Base-by-base conservation (phyloP, 202 grass and related monocot genomes). In the Musa balbisiana region DNA sequence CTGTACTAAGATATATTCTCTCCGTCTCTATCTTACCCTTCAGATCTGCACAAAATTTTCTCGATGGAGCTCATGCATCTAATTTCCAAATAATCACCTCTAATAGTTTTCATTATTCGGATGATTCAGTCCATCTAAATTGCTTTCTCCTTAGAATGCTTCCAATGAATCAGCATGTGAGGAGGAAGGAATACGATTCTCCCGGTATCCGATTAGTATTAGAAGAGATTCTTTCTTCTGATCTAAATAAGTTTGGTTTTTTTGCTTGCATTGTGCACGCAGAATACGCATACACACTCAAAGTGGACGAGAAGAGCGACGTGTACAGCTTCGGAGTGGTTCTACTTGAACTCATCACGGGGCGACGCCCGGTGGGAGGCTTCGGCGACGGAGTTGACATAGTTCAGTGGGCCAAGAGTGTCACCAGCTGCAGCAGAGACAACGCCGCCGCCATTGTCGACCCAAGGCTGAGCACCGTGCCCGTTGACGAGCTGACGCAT, bases 291-390 rank as follows among this genome's bases (percentile, higher is more conserved):
- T 99, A 99, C 65, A 99, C 95, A 0, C 56, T 99, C 8, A 83
- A 83, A 17, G 95, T 99, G 49, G 87, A 94, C 64, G 94, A 98
- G 83, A 98, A 98, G 63, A 92, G 88, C 21, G 94, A 98, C 59
- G 91, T 98, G 2, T 98, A 98, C 63, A 98, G 94, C 79, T 98
- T 83, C 29, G 91, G 94, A 0, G 94, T 98, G 1, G 94, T 98
- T 0, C 86, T 98, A 0, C 83, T 98, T 1, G 94, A 99, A 82
- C 83, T 99, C 19, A 88, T 99, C 85, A 92, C 91, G 0, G 91
- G 95, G 0, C 76, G 83, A 0, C 89, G 92, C 0, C 91, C 95
- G 0, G 95, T 99, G 4, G 95, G 91, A 1, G 91, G 87, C 27
- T 98, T 98, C 43, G 95, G 95, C 0, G 89, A 98, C 13, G 95